These are phyloP conservation scores for Tetracladium setigerum DNA, from an alignment of 495 filamentous ascomycete genomes.

Conservation along the genomic window DNA sequence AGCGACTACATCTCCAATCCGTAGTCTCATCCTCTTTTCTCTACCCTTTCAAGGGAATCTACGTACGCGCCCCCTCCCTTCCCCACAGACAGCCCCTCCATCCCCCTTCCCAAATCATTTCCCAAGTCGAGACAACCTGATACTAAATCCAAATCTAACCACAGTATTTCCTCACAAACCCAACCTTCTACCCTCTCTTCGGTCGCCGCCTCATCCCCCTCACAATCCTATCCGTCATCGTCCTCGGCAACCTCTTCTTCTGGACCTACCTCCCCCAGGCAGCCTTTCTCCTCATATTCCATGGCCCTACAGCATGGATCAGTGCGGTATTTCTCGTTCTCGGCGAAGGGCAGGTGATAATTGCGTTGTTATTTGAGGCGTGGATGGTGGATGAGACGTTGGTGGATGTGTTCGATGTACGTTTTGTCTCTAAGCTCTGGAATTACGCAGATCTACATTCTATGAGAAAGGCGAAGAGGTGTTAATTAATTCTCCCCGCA, in stretches of 20 bases:
- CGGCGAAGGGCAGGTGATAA: slow-evolving; percentile 72
- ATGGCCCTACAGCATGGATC: slow-evolving; percentile 71
- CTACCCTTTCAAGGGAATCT: slow-evolving; percentile 21
- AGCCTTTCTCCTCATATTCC: slow-evolving; percentile 72
- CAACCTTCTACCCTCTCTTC: slow-evolving; percentile 59
- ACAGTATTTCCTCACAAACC: slow-evolving; percentile 54
- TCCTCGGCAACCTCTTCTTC: slow-evolving; percentile 69
- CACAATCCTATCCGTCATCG: slow-evolving; percentile 60
- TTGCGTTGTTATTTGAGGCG: slow-evolving; percentile 68
- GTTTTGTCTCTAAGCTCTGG: slow-evolving; percentile 25
- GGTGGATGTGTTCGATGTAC: slow-evolving; percentile 87
- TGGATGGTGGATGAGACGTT: slow-evolving; percentile 78
- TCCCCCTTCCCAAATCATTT: neutral
- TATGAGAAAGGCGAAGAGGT: too few relatives aligned
- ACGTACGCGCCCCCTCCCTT: neutral
- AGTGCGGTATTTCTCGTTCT: slow-evolving; percentile 73
- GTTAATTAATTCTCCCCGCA: slow-evolving; percentile 14
- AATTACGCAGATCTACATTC: neutral
- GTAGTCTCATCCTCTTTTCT: slow-evolving; percentile 17
- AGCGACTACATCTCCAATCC: slow-evolving; percentile 8
- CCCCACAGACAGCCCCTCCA: neutral
- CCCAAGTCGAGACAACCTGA: neutral
- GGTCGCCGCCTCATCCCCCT: slow-evolving; percentile 61
- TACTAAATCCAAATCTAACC: neutral
- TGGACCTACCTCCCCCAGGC: slow-evolving; percentile 87